Evolutionary conservation across 805 yeast genomes (phyloP).

Genomic region (Metahyphopichia silvanorum): DNA sequence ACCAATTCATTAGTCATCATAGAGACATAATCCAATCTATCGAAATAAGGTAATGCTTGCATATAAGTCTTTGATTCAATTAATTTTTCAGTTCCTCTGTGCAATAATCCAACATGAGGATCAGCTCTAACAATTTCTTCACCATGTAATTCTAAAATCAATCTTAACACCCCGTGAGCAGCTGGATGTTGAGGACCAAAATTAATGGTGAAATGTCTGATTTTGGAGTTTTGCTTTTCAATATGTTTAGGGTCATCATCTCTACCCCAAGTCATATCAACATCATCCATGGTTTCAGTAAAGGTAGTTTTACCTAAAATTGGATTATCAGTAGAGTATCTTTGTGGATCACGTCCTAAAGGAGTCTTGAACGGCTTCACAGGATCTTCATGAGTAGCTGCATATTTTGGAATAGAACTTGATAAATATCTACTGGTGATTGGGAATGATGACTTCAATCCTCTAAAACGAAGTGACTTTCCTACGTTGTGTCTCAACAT

Average conservation of each 20-base stretch:
- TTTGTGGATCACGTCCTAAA: conserved; percentile 35
- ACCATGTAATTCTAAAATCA: conserved; percentile 82
- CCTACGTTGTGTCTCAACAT: conserved; percentile 24
- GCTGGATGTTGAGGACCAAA: conserved; percentile 96
- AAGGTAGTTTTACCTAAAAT: conserved; percentile 40
- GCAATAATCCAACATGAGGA: conserved; percentile 85
- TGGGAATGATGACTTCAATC: conserved; percentile 3
- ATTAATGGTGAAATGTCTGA: conserved; percentile 85
- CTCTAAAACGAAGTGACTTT: conserved; percentile 8
- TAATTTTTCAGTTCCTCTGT: conserved; percentile 86
- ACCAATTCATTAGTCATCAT: conserved; percentile 93
- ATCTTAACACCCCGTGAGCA: conserved; percentile 87
- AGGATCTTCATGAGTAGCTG: conserved; percentile 21
- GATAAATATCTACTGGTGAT: conserved; percentile 11
- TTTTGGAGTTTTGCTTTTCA: conserved; percentile 47
- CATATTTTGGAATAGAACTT: conserved; percentile 15
- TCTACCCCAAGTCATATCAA: conserved; percentile 42
- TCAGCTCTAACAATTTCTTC: conserved; percentile 85
- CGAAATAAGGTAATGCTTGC: conserved; percentile 88
- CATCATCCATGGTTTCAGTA: conserved; percentile 42
- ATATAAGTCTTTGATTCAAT: conserved; percentile 82
- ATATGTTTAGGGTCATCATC: conserved; percentile 43
- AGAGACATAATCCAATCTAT: conserved; percentile 77
- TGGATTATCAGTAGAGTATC: conserved; percentile 24
- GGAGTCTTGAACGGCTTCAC: conserved; percentile 35